A percentile compares a stretch with the other conserved stretches of the same genome.
phyloP scores from a whole-genome alignment of 1,284 basidiomycete genomes.

The Trichosporon coremiiforme region DNA sequence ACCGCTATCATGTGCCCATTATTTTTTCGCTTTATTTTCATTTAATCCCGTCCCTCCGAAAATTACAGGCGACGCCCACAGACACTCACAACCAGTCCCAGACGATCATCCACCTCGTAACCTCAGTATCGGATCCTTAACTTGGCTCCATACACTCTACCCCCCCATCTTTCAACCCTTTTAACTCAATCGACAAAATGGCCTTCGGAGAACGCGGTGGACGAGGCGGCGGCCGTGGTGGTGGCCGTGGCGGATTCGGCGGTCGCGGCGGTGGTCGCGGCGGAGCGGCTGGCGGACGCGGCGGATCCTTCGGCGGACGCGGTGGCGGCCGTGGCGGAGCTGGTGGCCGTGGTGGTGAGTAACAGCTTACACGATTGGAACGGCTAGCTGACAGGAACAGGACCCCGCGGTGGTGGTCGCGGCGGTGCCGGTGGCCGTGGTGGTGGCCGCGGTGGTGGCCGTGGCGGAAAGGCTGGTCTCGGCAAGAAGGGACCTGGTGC shows the following conservation, averaged over 20 bases:
- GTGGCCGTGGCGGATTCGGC: conserved; percentile 56
- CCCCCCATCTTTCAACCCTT: conserved; percentile 13
- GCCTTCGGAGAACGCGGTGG: conserved; percentile 60
- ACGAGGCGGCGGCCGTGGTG: conserved; percentile 53
- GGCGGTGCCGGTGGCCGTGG: conserved; percentile 55
- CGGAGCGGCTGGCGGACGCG: conserved; percentile 45
- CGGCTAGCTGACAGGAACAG: conserved; percentile 46
- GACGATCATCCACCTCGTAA: conserved; percentile 1
- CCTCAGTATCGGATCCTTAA: conserved; percentile 10
- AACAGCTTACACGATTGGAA: conserved; percentile 41
- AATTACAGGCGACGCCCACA: conserved; percentile 20
- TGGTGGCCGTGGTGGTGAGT: conserved; percentile 43
- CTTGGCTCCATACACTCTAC: conserved; percentile 10
- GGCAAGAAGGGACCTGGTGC: conserved; percentile 77
- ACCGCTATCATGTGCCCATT: not conserved
- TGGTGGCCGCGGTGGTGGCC: conserved; percentile 57
- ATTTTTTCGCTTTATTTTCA: conserved; percentile 21
- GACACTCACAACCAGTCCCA: conserved; percentile 1
- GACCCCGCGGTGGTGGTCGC: conserved; percentile 33
- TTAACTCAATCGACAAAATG: conserved; percentile 42
- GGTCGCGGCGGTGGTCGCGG: conserved; percentile 50
- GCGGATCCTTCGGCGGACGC: conserved; percentile 35
- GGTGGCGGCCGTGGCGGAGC: conserved; percentile 43
- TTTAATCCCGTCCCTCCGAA: conserved; percentile 25
- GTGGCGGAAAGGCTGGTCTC: conserved; percentile 59